Evolutionary conservation across 2,329 filamentous ascomycete species (phyloP), one percentile per base, ranked within the genome.

Genomic region (Fusarium longipes): DNA sequence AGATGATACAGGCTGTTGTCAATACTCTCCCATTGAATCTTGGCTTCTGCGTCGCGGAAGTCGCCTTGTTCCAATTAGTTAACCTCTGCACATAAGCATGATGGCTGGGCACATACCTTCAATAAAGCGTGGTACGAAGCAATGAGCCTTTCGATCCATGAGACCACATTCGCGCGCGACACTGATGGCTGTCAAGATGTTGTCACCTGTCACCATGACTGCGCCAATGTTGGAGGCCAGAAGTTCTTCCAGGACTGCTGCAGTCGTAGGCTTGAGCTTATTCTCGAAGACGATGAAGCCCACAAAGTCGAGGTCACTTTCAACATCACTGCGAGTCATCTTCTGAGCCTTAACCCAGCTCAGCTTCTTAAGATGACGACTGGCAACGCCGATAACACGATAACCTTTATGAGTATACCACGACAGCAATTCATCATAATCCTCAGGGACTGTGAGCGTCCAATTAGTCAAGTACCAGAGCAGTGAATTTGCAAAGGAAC

Each of bases 261-360:
- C 86, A 0, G 95, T 97, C 20, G 88, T 93, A 2, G 92, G 90
- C 78, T 99, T 99, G 63, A 99, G 82, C 80, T 99, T 99, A 81
- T 99, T 99, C 80, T 99, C 96, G 72, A 99, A 99, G 53, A 99
- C 91, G 75, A 99, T 98, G 80, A 99, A 99, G 7, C 96, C 96
- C 33, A 94, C 86, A 74, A 99, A 98, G 43, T 95, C 89, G 12
- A 99, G 86, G 30, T 89, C 84, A 5, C 87, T 91, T 78, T 99
- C 96, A 10, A 92, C 94, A 52, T 97, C 92, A 36, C 89, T 82
- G 29, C 96, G 90, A 70, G 89, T 91, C 90, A 98, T 94, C 81
- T 97, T 97, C 74, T 98, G 93, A 8, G 94, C 90, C 76, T 96
- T 97, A 54, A 97, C 88, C 94, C 93, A 97, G 72, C 91, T 96